These are phyloP conservation scores for Pestalotiopsis sp. DNA, from an alignment of 2,329 filamentous ascomycete genomes.

Conservation along the genomic window DNA sequence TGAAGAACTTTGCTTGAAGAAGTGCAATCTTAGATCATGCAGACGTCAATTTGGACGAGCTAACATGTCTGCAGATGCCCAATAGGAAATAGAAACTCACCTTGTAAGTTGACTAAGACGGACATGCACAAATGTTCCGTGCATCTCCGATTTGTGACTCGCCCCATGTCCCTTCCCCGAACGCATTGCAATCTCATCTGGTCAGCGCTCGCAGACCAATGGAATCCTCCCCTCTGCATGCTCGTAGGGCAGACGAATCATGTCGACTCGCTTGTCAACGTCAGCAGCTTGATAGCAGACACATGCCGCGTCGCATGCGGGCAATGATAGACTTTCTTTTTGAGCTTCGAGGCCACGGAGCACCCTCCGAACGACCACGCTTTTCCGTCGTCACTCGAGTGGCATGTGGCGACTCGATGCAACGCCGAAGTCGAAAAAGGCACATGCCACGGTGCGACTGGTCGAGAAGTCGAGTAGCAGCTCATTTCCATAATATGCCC, in stretches of 20 bases:
- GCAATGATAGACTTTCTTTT: neutral
- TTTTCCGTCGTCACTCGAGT: neutral
- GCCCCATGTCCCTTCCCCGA: neutral
- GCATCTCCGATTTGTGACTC: neutral
- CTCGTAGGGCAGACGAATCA: neutral
- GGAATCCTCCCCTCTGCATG: neutral
- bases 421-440: conserved; percentile 1
- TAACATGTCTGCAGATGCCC: neutral
- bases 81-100: neutral
- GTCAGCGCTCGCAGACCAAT: neutral
- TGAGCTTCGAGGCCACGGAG: neutral
- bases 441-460: neutral
- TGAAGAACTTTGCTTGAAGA: neutral
- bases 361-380: neutral
- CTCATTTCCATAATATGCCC: neutral
- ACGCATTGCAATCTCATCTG: neutral
- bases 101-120: neutral
- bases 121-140: neutral
- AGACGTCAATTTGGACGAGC: neutral
- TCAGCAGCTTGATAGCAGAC: neutral
- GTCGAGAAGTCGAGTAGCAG: neutral
- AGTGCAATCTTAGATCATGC: neutral
- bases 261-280: neutral
- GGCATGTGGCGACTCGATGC: neutral
- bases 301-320: neutral